Percentiles rank a stretch among this genome's conserved stretches.
Conservation (phyloP, 1,284 basidiomycete genomes). For the Apiotrichum domesticum region DNA sequence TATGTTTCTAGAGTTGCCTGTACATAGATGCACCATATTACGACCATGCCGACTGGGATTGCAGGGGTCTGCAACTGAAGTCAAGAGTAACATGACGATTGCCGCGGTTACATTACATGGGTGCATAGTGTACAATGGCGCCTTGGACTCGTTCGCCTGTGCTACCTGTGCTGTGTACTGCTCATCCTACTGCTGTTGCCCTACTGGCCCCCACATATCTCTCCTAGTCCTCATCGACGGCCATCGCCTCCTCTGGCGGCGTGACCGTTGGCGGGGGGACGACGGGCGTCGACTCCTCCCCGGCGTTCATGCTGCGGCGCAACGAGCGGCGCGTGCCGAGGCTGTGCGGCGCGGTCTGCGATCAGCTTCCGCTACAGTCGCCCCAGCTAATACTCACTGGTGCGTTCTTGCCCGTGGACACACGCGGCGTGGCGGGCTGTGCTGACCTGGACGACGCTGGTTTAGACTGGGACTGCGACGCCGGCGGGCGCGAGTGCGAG, state of each 20-base stretch:
- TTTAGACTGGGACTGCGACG: neutral
- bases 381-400: slow-evolving; percentile 15
- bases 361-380: neutral
- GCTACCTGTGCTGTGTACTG: no score
- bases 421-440: slow-evolving; percentile 11
- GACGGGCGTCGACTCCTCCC: slow-evolving; percentile 3
- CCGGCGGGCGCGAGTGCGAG: slow-evolving; percentile 31
- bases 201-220: no score
- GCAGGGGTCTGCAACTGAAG: no score
- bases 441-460: neutral
- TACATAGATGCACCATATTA: no score
- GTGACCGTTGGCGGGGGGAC: neutral
- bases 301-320: slow-evolving; percentile 21
- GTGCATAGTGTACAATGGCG: no score
- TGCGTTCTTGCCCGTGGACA: slow-evolving; percentile 19
- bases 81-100: no score
- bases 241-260: slow-evolving; percentile 3
- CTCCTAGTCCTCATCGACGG: slow-evolving; percentile 2
- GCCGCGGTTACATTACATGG: no score
- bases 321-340: slow-evolving; percentile 26
- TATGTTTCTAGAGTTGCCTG: neutral
- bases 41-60: no score
- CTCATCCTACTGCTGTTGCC: no score
- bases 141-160: no score
- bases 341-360: slow-evolving; percentile 28